Evolutionary conservation across 2,329 filamentous ascomycete species (phyloP).

Genomic region (Ascochyta lentis): DNA sequence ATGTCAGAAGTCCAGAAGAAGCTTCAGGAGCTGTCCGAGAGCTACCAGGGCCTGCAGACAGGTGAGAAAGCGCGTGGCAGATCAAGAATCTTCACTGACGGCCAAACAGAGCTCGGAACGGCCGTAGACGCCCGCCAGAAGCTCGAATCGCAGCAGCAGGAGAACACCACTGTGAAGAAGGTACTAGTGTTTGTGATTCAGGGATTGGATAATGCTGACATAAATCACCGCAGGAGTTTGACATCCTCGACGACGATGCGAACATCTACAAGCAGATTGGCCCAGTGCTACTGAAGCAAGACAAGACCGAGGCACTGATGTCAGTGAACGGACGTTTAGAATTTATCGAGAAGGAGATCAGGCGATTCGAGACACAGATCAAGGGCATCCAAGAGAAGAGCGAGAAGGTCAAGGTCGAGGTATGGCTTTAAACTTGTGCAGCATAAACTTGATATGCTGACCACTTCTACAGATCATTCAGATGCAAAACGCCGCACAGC

Average conservation of each 20-base stretch:
- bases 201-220: constrained; percentile 5
- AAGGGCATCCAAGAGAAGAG: constrained; percentile 68
- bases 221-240: constrained; percentile 71
- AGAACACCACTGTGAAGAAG: constrained; percentile 87
- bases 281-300: constrained; percentile 92
- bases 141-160: constrained; percentile 91
- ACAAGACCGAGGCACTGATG: constrained; percentile 85
- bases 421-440: constrained; percentile 39
- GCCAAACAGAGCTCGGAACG: constrained; percentile 73
- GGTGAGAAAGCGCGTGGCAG: constrained; percentile 57
- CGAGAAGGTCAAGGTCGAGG: constrained; percentile 70
- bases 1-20: constrained; percentile 71
- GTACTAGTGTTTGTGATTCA: constrained; percentile 52
- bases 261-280: constrained; percentile 96
- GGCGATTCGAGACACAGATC: constrained; percentile 71
- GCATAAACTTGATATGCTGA: constrained; percentile 3
- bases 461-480: constrained; percentile 35
- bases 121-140: constrained; percentile 83
- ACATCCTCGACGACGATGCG: constrained; percentile 76
- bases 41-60: constrained; percentile 85
- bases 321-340: constrained; percentile 90
- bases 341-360: constrained; percentile 91
- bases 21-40: constrained; percentile 82
- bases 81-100: constrained; percentile 20
- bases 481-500: constrained; percentile 39